phyloP scores from a whole-genome alignment of 2,329 filamentous ascomycete genomes.

The Ophiostoma australiae region DNA sequence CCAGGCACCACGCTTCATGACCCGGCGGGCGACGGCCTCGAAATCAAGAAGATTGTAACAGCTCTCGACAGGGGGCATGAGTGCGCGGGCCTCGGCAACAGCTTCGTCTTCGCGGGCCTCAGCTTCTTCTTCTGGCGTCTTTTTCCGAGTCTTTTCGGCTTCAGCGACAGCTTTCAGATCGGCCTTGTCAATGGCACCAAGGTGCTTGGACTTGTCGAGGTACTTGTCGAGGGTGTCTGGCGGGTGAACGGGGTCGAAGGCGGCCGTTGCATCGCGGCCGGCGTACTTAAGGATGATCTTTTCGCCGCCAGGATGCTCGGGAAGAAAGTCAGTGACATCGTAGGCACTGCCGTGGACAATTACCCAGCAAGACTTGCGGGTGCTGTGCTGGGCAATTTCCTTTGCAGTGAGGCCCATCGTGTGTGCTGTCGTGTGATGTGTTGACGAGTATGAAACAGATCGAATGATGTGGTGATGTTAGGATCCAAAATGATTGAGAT shows the following conservation, averaged over 20 bases:
- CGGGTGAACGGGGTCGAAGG: constrained; percentile 83
- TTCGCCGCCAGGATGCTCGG: constrained; percentile 80
- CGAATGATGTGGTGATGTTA: not conserved
- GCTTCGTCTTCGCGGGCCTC: constrained; percentile 56
- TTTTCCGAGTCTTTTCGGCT: constrained; percentile 44
- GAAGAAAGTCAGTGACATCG: constrained; percentile 38
- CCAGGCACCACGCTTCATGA: constrained; percentile 97
- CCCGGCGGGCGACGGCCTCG: constrained; percentile 78
- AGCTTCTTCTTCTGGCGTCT: constrained; percentile 50
- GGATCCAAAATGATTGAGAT: not conserved
- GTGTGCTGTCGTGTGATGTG: not conserved
- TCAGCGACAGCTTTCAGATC: constrained; percentile 71
- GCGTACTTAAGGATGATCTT: constrained; percentile 97
- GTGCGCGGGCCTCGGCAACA: constrained; percentile 65
- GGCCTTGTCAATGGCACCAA: constrained; percentile 68
- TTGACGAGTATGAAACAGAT: not conserved
- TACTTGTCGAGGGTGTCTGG: constrained; percentile 84
- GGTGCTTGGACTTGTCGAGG: constrained; percentile 76
- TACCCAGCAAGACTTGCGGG: constrained; percentile 37
- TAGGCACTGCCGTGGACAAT: constrained; percentile 32
- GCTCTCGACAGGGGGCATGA: constrained; percentile 75
- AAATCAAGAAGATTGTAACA: constrained; percentile 96
- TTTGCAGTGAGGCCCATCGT: constrained; percentile 31
- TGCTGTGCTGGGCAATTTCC: constrained; percentile 36
- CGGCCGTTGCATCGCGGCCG: constrained; percentile 88